Evolutionary conservation across 352 stramenopile species (phyloP).

Genomic region (Phytopythium mirpurense): DNA sequence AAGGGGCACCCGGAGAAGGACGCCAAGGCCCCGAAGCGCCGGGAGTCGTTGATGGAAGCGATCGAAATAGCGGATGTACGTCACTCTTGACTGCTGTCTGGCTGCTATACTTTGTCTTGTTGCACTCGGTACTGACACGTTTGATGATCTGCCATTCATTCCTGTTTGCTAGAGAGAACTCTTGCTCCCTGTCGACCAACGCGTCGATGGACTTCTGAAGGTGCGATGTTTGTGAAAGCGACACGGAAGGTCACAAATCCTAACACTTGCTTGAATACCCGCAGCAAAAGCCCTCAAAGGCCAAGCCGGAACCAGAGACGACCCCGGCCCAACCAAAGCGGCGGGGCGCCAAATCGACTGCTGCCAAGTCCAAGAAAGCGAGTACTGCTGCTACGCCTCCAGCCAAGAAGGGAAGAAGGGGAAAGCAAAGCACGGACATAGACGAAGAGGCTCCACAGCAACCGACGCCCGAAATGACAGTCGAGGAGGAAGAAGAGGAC

Average conservation of each 20-base stretch:
- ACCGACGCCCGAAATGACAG: slow-evolving; percentile 3
- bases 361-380: slow-evolving; percentile 39
- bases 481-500: slow-evolving; percentile 35
- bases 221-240: no score
- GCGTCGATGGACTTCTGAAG: slow-evolving; percentile 54
- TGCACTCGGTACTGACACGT: not conserved
- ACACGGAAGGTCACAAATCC: not conserved
- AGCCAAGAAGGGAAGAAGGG: slow-evolving; percentile 16
- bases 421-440: slow-evolving; percentile 8
- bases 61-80: slow-evolving; percentile 67
- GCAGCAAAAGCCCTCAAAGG: slow-evolving; percentile 11
- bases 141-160: not conserved
- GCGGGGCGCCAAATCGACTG: slow-evolving; percentile 34
- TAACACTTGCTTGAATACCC: slow-evolving; percentile 1
- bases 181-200: slow-evolving; percentile 42
- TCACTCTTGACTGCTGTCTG: not conserved
- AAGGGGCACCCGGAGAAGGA: slow-evolving; percentile 58
- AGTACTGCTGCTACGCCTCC: slow-evolving; percentile 4
- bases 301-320: slow-evolving; percentile 10
- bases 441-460: slow-evolving; percentile 14
- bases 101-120: not conserved
- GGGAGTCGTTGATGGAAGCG: slow-evolving; percentile 51
- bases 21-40: slow-evolving; percentile 69
- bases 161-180: slow-evolving; percentile 43
- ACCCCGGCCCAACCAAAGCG: slow-evolving; percentile 28